These are phyloP conservation scores for Teunomyces aglyptinius DNA, from an alignment of 805 yeast genomes.

Conservation along the genomic window DNA sequence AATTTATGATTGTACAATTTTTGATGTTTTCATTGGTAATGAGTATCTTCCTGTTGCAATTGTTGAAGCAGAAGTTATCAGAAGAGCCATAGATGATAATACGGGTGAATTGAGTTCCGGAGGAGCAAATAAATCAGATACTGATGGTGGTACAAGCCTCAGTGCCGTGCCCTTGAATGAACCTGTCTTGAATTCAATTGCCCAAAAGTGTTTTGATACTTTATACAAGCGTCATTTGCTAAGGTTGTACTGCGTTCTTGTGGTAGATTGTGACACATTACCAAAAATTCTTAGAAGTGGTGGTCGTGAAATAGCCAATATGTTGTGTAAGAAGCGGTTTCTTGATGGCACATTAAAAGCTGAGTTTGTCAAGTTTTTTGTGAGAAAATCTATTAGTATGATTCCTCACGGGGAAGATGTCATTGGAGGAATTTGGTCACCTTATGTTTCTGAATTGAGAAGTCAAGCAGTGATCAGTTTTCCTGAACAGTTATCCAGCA, in stretches of 20 bases:
- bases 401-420: slow-evolving; percentile 75
- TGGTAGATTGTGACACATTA: slow-evolving; percentile 74
- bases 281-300: slow-evolving; percentile 86
- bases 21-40: slow-evolving; percentile 74
- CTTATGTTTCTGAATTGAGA: slow-evolving; percentile 67
- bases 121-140: slow-evolving; percentile 13
- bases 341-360: slow-evolving; percentile 78
- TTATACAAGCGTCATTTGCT: slow-evolving; percentile 58
- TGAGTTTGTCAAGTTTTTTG: slow-evolving; percentile 76
- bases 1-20: slow-evolving; percentile 86
- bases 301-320: slow-evolving; percentile 88
- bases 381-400: slow-evolving; percentile 58
- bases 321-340: slow-evolving; percentile 74
- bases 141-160: slow-evolving; percentile 11
- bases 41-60: slow-evolving; percentile 84
- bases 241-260: slow-evolving; percentile 75
- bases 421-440: slow-evolving; percentile 82
- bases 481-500: slow-evolving; percentile 76
- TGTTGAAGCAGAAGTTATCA: slow-evolving; percentile 62
- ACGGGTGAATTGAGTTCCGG: slow-evolving; percentile 15
- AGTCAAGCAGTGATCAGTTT: slow-evolving; percentile 56
- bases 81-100: slow-evolving; percentile 35
- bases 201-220: slow-evolving; percentile 44
- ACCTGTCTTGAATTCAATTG: slow-evolving; percentile 41
- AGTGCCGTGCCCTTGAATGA: slow-evolving; percentile 43